Base-by-base conservation (phyloP, 1,139 yeast species). In the Taphrina flavorubra region DNA sequence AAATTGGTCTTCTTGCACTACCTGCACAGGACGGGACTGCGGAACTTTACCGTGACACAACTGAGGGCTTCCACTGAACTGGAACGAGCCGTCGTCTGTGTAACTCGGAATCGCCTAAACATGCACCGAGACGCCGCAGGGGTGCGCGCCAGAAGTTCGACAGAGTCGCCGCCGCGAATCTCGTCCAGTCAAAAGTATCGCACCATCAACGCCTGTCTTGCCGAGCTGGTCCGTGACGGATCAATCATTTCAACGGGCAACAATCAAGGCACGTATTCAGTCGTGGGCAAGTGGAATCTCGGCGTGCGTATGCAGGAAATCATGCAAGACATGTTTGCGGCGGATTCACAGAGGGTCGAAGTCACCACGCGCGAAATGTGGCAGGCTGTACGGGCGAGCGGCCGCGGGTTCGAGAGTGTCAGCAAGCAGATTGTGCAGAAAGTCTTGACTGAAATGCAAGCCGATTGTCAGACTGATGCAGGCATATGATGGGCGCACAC, bases 261-360 rank as follows among this genome's bases (percentile, higher is more conserved):
- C 16, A 36, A 37, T 6, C 25, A 16, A 14, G 68, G 68, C 13
- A 53, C 58, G 16, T 68, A 44, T 42, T 44, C 58, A 20, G 59
- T 65, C 14, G 44, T 68, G 3, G 69, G 69, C 3, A 34, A 36
- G n/a, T 68, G 69, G 69, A 68, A 68, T 47, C 58, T 68, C 14
- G 64, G 63, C n/a, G 34, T 47, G 25, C 20, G 39, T 6, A 36
- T 68, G 49, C 62, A 39, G 31, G 39, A 42, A 14, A 14, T 58
- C 16, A 31, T 58, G 40, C 51, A 31, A n/a, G 51, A 46, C 16
- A 42, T 37, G 51, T 58, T 58, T 18, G 53, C 49, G 39, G 39
- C 20, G n/a, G 39, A 31, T 13, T n/a, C 39, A 40, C 10, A 11
- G 18, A 25, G n/a, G 16, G 53, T 36, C n/a, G 62, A 58, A 14